A percentile compares a stretch with the other conserved stretches of the same genome.
These are phyloP conservation scores for Puccinia coronata DNA, from an alignment of 1,284 basidiomycete genomes.

Conservation along the genomic window DNA sequence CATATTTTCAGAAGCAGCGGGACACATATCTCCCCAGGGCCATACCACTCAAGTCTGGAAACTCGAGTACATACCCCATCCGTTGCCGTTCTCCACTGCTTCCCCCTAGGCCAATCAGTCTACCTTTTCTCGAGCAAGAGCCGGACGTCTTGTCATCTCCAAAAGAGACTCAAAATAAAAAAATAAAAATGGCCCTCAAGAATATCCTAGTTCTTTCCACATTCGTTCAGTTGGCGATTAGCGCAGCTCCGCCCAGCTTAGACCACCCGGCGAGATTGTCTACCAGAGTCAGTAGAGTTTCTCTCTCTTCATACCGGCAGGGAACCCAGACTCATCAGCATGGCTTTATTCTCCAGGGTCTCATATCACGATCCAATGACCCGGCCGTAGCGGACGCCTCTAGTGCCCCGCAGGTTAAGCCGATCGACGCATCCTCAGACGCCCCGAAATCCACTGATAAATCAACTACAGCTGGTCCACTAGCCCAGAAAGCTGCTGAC, in stretches of 20 bases:
- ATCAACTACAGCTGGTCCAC: too few species aligned
- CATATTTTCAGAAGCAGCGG: not conserved
- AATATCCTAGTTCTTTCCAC: constrained; percentile 14
- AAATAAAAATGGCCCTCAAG: constrained; percentile 12
- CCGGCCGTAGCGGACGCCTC: not conserved
- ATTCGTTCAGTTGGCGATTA: constrained; percentile 15
- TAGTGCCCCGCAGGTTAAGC: not conserved
- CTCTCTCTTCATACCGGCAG: not conserved
- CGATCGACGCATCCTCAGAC: not conserved
- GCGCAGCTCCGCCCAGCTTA: not conserved
- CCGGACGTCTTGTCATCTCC: not conserved
- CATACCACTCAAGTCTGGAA: constrained; percentile 5
- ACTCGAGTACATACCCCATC: not conserved
- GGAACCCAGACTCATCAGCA: too few species aligned
- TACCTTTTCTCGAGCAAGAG: not conserved
- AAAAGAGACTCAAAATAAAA: too few species aligned
- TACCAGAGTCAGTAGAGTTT: constrained; percentile 3
- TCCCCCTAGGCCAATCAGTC: not conserved
- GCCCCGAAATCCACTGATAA: too few species aligned
- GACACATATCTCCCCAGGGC: not conserved
- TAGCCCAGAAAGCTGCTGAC: too few species aligned
- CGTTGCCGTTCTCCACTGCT: not conserved
- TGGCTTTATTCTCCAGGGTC: too few species aligned
- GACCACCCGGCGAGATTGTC: not conserved
- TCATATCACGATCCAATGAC: not conserved